Percentiles rank a stretch among this genome's conserved stretches.
Evolutionary conservation across 495 filamentous ascomycete species (phyloP).

Genomic region (Niebla homalea): DNA sequence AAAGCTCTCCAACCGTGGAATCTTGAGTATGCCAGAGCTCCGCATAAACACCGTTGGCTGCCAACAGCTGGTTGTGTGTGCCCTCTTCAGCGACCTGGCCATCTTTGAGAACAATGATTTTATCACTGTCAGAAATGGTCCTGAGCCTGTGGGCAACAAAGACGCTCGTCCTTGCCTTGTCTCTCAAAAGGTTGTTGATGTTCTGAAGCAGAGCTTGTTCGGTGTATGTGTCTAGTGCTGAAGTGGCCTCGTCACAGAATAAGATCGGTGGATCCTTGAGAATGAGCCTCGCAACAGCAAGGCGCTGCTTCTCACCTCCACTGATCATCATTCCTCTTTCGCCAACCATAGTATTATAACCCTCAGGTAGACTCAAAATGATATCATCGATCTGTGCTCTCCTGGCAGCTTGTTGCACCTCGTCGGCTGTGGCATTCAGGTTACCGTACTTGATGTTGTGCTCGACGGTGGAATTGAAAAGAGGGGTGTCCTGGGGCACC

Average conservation of each 20-base stretch:
- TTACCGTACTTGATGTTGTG: constrained; percentile 96
- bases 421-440: constrained; percentile 59
- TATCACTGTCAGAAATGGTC: constrained; percentile 87
- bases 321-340: constrained; percentile 98
- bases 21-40: constrained; percentile 64
- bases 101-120: constrained; percentile 81
- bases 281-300: constrained; percentile 75
- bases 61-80: constrained; percentile 72
- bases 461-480: constrained; percentile 91
- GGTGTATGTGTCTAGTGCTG: constrained; percentile 88
- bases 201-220: constrained; percentile 84
- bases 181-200: constrained; percentile 84
- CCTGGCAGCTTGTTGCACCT: constrained; percentile 62
- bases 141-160: constrained; percentile 87
- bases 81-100: constrained; percentile 76
- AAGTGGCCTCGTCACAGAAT: constrained; percentile 97
- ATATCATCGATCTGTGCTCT: constrained; percentile 76
- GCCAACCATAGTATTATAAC: constrained; percentile 85
- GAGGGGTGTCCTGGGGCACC: constrained; percentile 90
- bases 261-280: constrained; percentile 85
- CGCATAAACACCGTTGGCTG: constrained; percentile 67
- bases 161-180: constrained; percentile 79
- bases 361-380: constrained; percentile 62
- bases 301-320: constrained; percentile 88
- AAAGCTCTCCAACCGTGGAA: constrained; percentile 1